Percentiles rank a stretch among this genome's conserved stretches.
phyloP scores from a whole-genome alignment of 306 rosid genomes.

The Ceratonia siliqua region DNA sequence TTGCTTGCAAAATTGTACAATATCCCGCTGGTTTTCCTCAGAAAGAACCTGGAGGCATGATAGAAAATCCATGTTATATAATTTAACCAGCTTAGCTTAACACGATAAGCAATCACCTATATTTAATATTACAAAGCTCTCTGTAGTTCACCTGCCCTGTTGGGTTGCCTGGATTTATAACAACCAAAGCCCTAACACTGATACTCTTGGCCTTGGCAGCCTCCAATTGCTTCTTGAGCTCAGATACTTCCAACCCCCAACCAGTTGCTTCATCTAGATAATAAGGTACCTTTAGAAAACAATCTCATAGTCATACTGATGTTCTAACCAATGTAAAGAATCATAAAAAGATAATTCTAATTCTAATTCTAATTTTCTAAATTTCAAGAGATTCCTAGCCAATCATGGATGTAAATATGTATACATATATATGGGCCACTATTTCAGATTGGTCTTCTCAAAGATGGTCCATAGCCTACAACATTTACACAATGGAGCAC shows the following conservation, averaged over 20 bases:
- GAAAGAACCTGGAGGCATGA: constrained; percentile 42
- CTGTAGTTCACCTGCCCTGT: constrained; percentile 70
- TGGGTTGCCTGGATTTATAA: constrained; percentile 70
- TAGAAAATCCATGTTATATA: constrained; percentile 16
- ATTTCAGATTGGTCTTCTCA: constrained; percentile 22
- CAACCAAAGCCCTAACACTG: constrained; percentile 62
- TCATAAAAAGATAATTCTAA: constrained; percentile 4
- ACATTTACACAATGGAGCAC: constrained; percentile 2
- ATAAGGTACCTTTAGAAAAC: constrained; percentile 73
- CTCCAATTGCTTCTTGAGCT: constrained; percentile 72
- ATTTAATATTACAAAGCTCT: neutral
- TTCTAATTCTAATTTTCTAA: constrained; percentile 5
- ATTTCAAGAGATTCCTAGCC: constrained; percentile 4
- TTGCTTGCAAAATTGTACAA: constrained; percentile 64
- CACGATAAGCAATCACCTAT: neutral
- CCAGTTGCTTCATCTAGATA: constrained; percentile 82
- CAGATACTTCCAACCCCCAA: constrained; percentile 81
- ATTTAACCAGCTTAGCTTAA: constrained; percentile 11
- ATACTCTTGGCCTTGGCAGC: constrained; percentile 56
- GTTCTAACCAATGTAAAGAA: constrained; percentile 20
- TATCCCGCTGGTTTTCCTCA: constrained; percentile 52
- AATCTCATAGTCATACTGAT: constrained; percentile 18
- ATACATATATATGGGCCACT: neutral
- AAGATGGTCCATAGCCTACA: constrained; percentile 14
- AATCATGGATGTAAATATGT: neutral